These are phyloP conservation scores for Fusarium chaquense DNA, from an alignment of 2,329 filamentous ascomycete genomes.

Conservation along the genomic window DNA sequence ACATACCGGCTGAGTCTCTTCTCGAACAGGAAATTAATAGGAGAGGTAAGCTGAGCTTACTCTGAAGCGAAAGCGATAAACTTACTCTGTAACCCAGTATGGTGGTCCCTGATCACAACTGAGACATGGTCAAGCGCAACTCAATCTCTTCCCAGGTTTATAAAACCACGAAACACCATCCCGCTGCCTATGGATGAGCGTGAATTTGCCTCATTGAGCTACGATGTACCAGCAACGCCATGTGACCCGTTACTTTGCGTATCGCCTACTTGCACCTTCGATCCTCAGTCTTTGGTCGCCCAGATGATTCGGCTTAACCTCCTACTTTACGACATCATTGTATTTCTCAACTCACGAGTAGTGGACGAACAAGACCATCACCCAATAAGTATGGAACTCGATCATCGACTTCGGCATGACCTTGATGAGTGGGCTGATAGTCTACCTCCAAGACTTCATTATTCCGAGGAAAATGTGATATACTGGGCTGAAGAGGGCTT, in stretches of 20 bases:
- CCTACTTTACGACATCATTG: neutral
- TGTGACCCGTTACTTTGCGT: too few relatives aligned
- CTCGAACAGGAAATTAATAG: constrained; percentile 5
- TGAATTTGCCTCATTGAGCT: neutral
- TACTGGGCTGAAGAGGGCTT: neutral
- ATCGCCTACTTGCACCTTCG: neutral
- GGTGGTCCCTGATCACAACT: constrained; percentile 22
- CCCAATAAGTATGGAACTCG: neutral
- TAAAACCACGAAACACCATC: neutral
- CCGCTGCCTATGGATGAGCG: constrained; percentile 7
- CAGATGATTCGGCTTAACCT: constrained; percentile 5
- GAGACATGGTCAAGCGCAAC: constrained; percentile 19
- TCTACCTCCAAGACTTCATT: neutral
- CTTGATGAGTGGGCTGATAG: neutral
- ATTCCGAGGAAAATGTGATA: neutral
- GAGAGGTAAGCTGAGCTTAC: neutral
- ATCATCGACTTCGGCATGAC: neutral
- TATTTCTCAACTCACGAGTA: neutral
- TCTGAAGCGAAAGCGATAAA: neutral
- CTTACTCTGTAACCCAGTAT: constrained; percentile 1
- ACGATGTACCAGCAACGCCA: neutral
- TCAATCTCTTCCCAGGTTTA: constrained; percentile 4
- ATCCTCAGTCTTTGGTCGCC: neutral
- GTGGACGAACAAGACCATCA: neutral
- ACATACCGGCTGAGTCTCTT: neutral